Evolutionary conservation across 148 eudicot species (phyloP), one percentile per base, ranked within the genome.

Genomic region (Cornus kousa): DNA sequence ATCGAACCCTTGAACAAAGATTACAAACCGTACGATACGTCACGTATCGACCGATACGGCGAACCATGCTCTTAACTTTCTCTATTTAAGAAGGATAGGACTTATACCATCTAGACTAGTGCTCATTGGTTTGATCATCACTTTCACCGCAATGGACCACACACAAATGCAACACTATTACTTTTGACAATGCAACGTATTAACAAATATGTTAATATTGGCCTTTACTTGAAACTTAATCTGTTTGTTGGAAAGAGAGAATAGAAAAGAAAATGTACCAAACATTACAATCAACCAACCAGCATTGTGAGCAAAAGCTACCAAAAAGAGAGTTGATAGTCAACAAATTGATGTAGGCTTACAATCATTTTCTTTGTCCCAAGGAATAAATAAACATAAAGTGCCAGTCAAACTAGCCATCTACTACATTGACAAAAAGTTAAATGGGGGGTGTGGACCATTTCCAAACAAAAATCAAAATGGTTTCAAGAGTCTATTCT

Each of bases 401-500:
- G 62, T 76, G 76, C 71, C 46, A 71, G 82, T 83, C 82, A 74
- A 77, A 1, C 6, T 43, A 28, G 48, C 70, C 62, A 24, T 50
- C 85, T 74, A 78, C 86, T 80, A 76, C 80, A 71, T 82, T 80
- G 79, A 87, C 80, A 84, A 75, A 67, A 17, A 77, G 80, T 73
- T 55, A n/a, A 12, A 50, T 32, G 33, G 66, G 23, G 78, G 22
- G 19, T 68, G 79, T 76, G 64, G 78, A 70, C 66, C 71, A 76
- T 31, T 71, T 13, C 9, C 59, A 53, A 14, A 23, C 60, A 53
- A 53, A 14, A 53, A 11, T 1, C 59, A 53, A 12, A 53, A 1
- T 53, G 59, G 16, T 53, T 53, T 16, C 59, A 12, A 53, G 19
- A 14, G 9, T 53, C 59, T 11, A 12, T 2, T 53, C 4, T 53